Base-by-base conservation (phyloP, 1,139 yeast species). In the Yamadazyma triangularis region DNA sequence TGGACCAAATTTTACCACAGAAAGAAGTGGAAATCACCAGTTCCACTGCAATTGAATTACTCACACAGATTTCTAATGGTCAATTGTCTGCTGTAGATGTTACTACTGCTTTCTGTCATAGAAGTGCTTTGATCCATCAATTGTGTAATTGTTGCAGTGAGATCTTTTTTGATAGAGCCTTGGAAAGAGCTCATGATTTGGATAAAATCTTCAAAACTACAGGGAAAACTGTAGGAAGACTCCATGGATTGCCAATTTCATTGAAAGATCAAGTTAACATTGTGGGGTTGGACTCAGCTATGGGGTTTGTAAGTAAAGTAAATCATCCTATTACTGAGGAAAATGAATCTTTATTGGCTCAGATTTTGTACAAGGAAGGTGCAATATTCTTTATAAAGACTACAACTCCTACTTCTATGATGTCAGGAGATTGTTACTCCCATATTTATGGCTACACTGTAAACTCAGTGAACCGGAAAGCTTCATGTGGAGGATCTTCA, bases 111-210 rank as follows among this genome's bases (percentile, higher is more conserved):
- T 47, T 31, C 24, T 36, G 44, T 29, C 42, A 39, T 25, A 40
- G 76, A 30, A 68, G 74, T 2, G 59, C 65, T 3, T 34, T 70
- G 5, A 64, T 68, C 1, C 73, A 69, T 32, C 76, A 70, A 35
- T 45, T 70, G 36, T 53, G 60, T 26, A 50, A 58, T 43, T 59
- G 66, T 35, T 49, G 53, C 11, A 32, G 48, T 13, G 68, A 64
- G 29, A 54, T 65, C 10, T 55, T 58, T 35, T 52, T 56, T 32
- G 61, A 56, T 12, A 55, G 50, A 26, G 64, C 58, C 1, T 36
- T 57, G 15, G 35, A 50, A 28, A 50, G 58, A 30, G 64, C 65
- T 4, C 34, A 53, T 36, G 45, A 32, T 15, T 47, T 58, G 38
- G 66, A 60, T 34, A 52, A 45, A n/a, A 64, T 73, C 43, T 62